Evolutionary conservation across 2,329 filamentous ascomycete species (phyloP), one percentile per base, ranked within the genome.

Genomic region (Cytospora paraplurivora): DNA sequence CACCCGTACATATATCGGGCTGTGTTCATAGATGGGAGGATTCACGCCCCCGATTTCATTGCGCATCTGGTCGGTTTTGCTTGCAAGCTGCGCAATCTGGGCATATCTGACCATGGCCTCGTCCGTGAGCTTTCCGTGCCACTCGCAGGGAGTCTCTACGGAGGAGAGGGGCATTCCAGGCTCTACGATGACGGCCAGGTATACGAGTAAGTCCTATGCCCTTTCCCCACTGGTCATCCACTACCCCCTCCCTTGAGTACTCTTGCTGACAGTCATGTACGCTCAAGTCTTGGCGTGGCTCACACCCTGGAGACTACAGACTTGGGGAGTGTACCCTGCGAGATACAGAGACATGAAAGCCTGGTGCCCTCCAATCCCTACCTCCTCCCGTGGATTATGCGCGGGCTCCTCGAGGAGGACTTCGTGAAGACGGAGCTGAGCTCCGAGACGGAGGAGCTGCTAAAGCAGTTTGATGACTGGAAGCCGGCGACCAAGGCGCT

Each of bases 1-100:
- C 95, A 99, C 71, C 95, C 95, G 0, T 93, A 97, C 74, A 94
- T 98, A 64, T 96, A 93, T 74, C 88, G 95, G 34, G 92, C 93
- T n/a, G 93, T 96, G 17, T 98, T 98, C 73, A 91, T 99, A 60
- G 94, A 99, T 75, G 92, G 93, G 33, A 88, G 93, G 64, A 84
- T 97, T 38, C 94, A 98, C 74, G 90, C 93, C 0, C 92, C 93
- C 2, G 93, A 96, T 74, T 99, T 99, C 72, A 88, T 99, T 57
- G 92, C 92, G 2, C 92, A 97, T 71, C 85, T 99, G 1, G 89
- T 99, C 52, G 93, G 93, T 54, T 97, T 99, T 73, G 90, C 91
- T 0, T 85, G 98, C 68, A 98, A 97, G 72, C 83, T 99, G 11
- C 91, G 95, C 60, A 99, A 99, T 72, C 85, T 97, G 1, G 95